Base-by-base conservation (phyloP, 495 filamentous ascomycete genomes). In the Podospora comata region DNA sequence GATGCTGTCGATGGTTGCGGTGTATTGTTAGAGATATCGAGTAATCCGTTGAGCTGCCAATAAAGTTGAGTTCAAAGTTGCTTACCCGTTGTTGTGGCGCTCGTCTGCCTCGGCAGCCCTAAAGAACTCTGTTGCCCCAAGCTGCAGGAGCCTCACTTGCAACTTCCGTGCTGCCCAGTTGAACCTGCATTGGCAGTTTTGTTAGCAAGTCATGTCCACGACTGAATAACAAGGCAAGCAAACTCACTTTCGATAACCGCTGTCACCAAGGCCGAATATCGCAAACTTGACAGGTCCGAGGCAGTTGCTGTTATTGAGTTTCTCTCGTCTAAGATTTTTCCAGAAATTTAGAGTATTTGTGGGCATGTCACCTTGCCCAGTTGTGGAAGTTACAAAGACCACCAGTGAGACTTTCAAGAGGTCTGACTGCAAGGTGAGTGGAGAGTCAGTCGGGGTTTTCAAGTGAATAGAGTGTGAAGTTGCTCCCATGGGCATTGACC, bases 111-210 rank as follows among this genome's bases (percentile, higher is more conserved):
- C 95, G 2, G 91, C 94, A 56, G 88, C 83, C 26, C 86, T 86
- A 71, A 89, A 90, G 68, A 93, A 84, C 66, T 94, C 89, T 57
- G 84, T 83, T 5, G 92, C 96, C 1, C 95, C 93, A 6, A 99
- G 84, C 76, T 98, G 95, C 53, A 90, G 71, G 27, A 99, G 83
- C 55, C 95, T 85, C 73, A 92, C 94, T 75, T 92, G 87, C 32
- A 99, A 81, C 80, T 97, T 98, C 58, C 92, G 85, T 30, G 88
- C 88, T 23, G 94, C 93, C 89, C 91, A 96, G 80, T 98, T 98
- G 80, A 93, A 98, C 75, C 92, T 96, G 59, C 3, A 28, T 19
- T 28, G 32, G 28, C 30, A 16, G 23, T 19, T n/a, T 19, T 28
- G 3, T 39, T 63, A 20, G 39, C 11, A 48, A 48, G 39, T 11